Base-by-base conservation (phyloP, 345 rosid genomes). In the Brassica rapa region DNA sequence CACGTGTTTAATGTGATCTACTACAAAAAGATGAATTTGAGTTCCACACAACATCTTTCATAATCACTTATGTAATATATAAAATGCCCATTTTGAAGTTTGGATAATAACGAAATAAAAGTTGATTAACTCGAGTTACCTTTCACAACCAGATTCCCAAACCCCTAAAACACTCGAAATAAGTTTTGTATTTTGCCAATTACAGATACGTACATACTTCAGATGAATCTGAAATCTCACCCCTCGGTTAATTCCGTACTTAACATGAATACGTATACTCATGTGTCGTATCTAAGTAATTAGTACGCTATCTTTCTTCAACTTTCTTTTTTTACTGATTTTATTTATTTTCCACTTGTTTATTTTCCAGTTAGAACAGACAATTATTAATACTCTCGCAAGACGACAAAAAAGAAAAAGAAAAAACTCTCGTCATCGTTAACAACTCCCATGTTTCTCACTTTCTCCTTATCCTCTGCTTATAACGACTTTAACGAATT, bases 161-260 rank as follows among this genome's bases (percentile, higher is more conserved):
- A 64, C 10, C 62, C 51, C 11, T 2, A 62, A 69, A 62, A 29
- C 21, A 74, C 68, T 74, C 30, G 39, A 21, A 74, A 62, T 69
- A 37, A 69, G 43, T 61, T 80, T 80, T 80, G 78, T 74, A 63
- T 55, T 55, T 74, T 74, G 79, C 79, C 63, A 80, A 63, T 69
- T 69, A 37, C 15, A 37, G 75, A 62, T 80, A 37, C n/a, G 62
- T 74, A 43, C 23, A 62, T 37, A 60, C 24, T 74, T 69, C 73
- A 74, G 74, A 68, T 73, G 82, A 73, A 68, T 55, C 64, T 6
- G 78, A 80, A 62, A 74, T 69, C 71, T 74, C 68, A 74, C 71
- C 75, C 79, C 68, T 74, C 75, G 16, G 83, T 74, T 79, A 80
- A 80, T 70, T 80, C 41, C 83, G 79, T 60, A 63, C 70, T 74